Percentiles rank a stretch among this genome's conserved stretches.
Conservation (phyloP, 176 grass and related monocot genomes). For the Ensete glaucum region DNA sequence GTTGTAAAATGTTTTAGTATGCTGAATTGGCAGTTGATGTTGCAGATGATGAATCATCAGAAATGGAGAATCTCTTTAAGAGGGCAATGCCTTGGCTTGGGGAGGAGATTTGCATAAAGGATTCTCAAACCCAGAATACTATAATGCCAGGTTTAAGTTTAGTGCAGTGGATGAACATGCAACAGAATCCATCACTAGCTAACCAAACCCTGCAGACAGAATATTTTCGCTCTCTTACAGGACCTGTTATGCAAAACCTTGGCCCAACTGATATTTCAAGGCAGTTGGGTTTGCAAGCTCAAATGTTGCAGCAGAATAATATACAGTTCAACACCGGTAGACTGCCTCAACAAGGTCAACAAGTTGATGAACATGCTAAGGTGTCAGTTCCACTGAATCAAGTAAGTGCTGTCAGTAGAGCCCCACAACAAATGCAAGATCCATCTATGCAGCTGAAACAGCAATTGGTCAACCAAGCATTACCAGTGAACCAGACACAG, state of each 20-base stretch:
- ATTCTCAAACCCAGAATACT: constrained; percentile 62
- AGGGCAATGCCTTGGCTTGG: constrained; percentile 98
- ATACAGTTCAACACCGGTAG: constrained; percentile 62
- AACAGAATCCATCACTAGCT: constrained; percentile 56
- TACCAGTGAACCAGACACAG: constrained; percentile 62
- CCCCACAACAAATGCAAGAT: constrained; percentile 46
- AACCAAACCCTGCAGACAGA: constrained; percentile 52
- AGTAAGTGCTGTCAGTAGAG: constrained; percentile 33
- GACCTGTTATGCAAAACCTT: constrained; percentile 70
- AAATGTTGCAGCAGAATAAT: constrained; percentile 62
- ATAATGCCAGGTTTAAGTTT: constrained; percentile 82
- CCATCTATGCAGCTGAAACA: constrained; percentile 36
- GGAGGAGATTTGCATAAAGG: constrained; percentile 89
- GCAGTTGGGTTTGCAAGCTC: constrained; percentile 69
- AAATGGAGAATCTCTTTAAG: constrained; percentile 91
- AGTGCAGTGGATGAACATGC: constrained; percentile 98
- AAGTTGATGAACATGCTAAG: constrained; percentile 49
- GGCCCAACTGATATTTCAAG: constrained; percentile 56
- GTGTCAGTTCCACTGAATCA: constrained; percentile 41
- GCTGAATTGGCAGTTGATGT: constrained; percentile 18
- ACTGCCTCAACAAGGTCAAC: constrained; percentile 57
- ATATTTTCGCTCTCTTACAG: constrained; percentile 58
- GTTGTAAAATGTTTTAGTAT: constrained; percentile 11
- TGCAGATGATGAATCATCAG: constrained; percentile 75
- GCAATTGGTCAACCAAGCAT: constrained; percentile 37